These are phyloP conservation scores for Nicotiana sylvestris DNA, from an alignment of 257 asterid species.

Conservation along the genomic window DNA sequence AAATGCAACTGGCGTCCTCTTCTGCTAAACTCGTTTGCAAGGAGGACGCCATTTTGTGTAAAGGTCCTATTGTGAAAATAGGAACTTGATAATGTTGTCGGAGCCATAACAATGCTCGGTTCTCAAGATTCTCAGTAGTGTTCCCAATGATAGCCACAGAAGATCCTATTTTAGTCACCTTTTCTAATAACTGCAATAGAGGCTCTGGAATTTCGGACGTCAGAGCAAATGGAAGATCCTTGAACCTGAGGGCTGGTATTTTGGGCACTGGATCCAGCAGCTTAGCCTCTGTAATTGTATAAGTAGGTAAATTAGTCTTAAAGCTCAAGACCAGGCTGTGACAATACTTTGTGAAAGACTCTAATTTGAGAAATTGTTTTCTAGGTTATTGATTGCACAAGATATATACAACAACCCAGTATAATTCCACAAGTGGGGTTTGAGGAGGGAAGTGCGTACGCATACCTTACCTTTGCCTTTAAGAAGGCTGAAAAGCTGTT, in stretches of 20 bases:
- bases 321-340: neutral
- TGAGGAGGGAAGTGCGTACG: too few relatives aligned
- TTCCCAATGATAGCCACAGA: slow-evolving; percentile 25
- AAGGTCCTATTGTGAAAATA: slow-evolving; percentile 32
- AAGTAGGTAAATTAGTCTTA: neutral
- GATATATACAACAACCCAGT: neutral
- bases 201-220: slow-evolving; percentile 5
- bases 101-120: neutral
- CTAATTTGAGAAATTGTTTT: neutral
- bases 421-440: too few relatives aligned
- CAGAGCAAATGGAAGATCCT: slow-evolving; percentile 19
- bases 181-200: neutral
- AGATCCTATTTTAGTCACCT: slow-evolving; percentile 6
- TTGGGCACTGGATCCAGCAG: slow-evolving; percentile 25
- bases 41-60: slow-evolving; percentile 28
- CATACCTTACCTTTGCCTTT: too few relatives aligned
- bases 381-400: neutral
- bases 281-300: slow-evolving; percentile 21
- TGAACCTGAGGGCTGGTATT: slow-evolving; percentile 23
- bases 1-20: slow-evolving; percentile 37
- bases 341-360: neutral
- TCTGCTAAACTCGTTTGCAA: slow-evolving; percentile 29
- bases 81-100: slow-evolving; percentile 23
- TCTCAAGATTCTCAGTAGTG: slow-evolving; percentile 29
- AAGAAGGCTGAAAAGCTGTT: too few relatives aligned